A percentile compares a stretch with the other conserved stretches of the same genome.
Evolutionary conservation across 2,329 filamentous ascomycete genomes (phyloP).

Genomic region (Coniochaeta sp.): DNA sequence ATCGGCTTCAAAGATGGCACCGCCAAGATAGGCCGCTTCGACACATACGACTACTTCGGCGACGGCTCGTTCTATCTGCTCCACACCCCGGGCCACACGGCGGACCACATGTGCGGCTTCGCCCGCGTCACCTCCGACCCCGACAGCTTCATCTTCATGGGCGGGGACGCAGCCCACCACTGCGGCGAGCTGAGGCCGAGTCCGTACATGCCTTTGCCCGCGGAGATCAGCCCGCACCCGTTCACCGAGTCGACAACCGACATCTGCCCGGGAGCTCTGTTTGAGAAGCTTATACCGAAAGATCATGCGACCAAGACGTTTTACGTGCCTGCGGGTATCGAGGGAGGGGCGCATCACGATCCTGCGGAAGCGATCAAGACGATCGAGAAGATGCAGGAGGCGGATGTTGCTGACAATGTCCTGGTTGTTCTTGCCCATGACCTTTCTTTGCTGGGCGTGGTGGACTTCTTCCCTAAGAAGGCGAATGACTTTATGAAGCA

Average conservation of each 20-base stretch:
- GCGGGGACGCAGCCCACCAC: constrained; percentile 34
- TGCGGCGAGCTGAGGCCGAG: constrained; percentile 28
- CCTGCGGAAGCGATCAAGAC: constrained; percentile 26
- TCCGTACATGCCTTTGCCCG: constrained; percentile 24
- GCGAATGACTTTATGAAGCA: constrained; percentile 38
- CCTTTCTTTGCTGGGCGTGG: constrained; percentile 28
- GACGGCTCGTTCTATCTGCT: constrained; percentile 22
- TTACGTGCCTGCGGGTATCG: constrained; percentile 16
- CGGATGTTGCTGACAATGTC: constrained; percentile 35
- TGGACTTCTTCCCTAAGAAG: constrained; percentile 42
- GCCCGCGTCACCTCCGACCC: constrained; percentile 25
- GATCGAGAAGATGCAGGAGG: constrained; percentile 36
- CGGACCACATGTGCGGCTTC: constrained; percentile 25
- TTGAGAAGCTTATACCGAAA: constrained; percentile 28
- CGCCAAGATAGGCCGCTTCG: constrained; percentile 12
- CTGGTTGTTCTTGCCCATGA: constrained; percentile 43
- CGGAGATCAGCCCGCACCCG: constrained; percentile 29
- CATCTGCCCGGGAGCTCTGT: constrained; percentile 31
- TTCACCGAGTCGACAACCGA: constrained; percentile 15
- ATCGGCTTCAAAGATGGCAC: neutral
- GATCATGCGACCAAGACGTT: constrained; percentile 22
- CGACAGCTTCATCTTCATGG: constrained; percentile 33
- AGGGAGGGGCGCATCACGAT: constrained; percentile 15
- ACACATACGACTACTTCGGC: constrained; percentile 18
- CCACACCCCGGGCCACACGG: constrained; percentile 17